These are phyloP conservation scores for Linum tenue DNA, from an alignment of 345 rosid genomes.

Conservation along the genomic window DNA sequence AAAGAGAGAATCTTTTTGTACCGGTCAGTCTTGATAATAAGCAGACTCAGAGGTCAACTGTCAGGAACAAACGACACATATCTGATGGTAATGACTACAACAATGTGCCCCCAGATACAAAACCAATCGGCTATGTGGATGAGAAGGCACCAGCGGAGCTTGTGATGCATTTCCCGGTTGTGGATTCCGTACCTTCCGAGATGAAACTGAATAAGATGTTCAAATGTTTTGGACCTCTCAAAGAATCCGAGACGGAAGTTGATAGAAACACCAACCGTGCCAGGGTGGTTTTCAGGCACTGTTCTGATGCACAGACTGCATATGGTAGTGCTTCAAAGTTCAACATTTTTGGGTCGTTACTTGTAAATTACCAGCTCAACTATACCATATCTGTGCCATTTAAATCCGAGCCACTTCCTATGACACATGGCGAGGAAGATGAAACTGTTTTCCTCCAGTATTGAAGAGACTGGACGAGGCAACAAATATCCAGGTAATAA, in stretches of 20 bases:
- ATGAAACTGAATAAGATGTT: constrained; percentile 72
- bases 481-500: constrained; percentile 25
- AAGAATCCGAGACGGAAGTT: constrained; percentile 62
- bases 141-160: constrained; percentile 70
- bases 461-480: constrained; percentile 15
- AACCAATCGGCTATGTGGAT: constrained; percentile 41
- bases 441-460: constrained; percentile 21
- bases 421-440: constrained; percentile 17
- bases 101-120: constrained; percentile 25
- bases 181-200: constrained; percentile 62
- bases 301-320: constrained; percentile 75
- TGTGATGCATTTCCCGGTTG: constrained; percentile 62
- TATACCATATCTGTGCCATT: constrained; percentile 46
- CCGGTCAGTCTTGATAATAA: constrained; percentile 41
- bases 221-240: constrained; percentile 67
- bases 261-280: constrained; percentile 67
- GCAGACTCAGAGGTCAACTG: constrained; percentile 48
- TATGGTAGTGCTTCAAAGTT: constrained; percentile 65
- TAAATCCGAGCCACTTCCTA: constrained; percentile 22
- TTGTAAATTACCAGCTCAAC: constrained; percentile 74
- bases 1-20: constrained; percentile 39
- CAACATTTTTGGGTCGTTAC: constrained; percentile 58
- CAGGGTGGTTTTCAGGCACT: constrained; percentile 73
- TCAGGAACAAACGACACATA: constrained; percentile 37
- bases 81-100: constrained; percentile 36